Conservation (phyloP, 345 rosid genomes). For the Streptanthus diversifolius region DNA sequence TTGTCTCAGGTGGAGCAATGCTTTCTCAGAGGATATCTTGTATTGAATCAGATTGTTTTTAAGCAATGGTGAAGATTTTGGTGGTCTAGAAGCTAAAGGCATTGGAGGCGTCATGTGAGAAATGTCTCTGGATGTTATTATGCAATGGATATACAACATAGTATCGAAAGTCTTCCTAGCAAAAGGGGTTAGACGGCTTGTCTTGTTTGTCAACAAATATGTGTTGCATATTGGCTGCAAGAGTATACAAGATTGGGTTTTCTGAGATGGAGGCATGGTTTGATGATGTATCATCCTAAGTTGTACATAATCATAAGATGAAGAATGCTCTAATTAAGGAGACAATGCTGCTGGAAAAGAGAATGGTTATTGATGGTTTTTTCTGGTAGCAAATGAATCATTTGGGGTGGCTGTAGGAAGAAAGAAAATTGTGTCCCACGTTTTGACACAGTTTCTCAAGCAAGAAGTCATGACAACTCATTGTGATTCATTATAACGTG, state of each 20-base stretch:
- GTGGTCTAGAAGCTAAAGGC: not conserved
- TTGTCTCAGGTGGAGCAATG: not conserved
- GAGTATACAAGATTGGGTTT: not conserved
- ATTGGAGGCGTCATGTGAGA: not conserved
- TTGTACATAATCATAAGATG: not conserved
- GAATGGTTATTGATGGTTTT: not conserved
- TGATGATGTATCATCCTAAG: not conserved
- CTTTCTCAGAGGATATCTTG: not conserved
- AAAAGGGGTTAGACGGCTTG: not conserved
- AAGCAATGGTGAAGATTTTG: not conserved
- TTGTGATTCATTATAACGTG: not conserved
- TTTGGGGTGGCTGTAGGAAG: not conserved
- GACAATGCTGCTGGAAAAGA: not conserved
- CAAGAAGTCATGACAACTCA: not conserved
- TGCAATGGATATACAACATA: not conserved
- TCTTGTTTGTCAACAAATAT: not conserved
- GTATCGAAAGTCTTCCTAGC: not conserved
- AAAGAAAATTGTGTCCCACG: not conserved
- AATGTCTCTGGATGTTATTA: not conserved
- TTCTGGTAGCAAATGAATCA: not conserved
- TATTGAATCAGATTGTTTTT: not conserved
- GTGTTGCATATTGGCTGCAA: not conserved
- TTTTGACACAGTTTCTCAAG: not conserved
- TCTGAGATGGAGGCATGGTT: not conserved
- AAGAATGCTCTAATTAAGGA: not conserved